These are phyloP conservation scores for Coemansia sp. DNA, from an alignment of 192 early-diverging fungal genomes.

Conservation along the genomic window DNA sequence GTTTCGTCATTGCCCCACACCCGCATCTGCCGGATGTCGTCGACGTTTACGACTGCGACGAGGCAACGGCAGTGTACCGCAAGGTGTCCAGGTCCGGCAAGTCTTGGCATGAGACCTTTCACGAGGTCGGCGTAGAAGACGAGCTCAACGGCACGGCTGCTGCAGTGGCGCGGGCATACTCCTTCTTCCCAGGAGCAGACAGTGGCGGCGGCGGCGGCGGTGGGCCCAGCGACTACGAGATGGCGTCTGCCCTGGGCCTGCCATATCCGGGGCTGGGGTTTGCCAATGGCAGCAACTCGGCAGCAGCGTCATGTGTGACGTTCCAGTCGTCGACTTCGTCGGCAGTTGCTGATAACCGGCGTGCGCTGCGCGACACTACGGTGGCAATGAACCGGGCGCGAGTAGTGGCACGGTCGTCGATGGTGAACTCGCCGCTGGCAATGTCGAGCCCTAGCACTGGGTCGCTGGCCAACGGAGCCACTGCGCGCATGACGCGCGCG, in stretches of 20 bases:
- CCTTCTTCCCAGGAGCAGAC: background rate
- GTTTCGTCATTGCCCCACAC: conserved; percentile 38
- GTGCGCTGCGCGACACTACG: conserved; percentile 3
- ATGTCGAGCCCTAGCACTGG: conserved; percentile 28
- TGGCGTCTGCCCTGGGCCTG: conserved; percentile 34
- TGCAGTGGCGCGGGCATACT: background rate
- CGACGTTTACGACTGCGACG: conserved; percentile 41
- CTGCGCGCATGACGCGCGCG: conserved; percentile 32
- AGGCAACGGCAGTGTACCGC: conserved; percentile 32
- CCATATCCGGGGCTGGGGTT: conserved; percentile 29
- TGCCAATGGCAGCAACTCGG: background rate
- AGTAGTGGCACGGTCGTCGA: background rate
- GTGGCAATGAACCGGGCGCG: background rate
- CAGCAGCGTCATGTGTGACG: conserved; percentile 37
- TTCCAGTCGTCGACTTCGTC: conserved; percentile 34
- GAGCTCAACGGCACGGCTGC: conserved; percentile 3
- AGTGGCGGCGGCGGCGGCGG: background rate
- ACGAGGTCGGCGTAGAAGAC: conserved; percentile 32
- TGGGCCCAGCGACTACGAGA: conserved; percentile 40
- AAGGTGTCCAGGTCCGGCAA: conserved; percentile 39
- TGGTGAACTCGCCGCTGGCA: conserved; percentile 3
- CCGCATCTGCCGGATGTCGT: conserved; percentile 22
- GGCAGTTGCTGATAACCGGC: conserved; percentile 2
- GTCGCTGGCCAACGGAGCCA: conserved; percentile 26
- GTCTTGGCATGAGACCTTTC: conserved; percentile 48